phyloP scores from a whole-genome alignment of 2,329 filamentous ascomycete species.

The Fusarium mexicanum region DNA sequence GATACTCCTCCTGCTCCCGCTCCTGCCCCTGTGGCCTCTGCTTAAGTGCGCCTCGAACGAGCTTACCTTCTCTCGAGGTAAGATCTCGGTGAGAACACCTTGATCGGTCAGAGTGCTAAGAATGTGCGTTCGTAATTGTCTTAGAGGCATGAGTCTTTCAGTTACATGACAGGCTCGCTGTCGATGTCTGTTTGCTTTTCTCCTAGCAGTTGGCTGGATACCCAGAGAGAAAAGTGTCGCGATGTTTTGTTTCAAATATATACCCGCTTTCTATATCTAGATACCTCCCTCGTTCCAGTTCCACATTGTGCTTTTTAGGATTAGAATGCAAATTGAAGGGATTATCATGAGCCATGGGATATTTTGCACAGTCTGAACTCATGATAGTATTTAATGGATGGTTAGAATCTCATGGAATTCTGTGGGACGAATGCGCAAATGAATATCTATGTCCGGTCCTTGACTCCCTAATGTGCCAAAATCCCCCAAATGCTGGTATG shows the following conservation, averaged over 20 bases:
- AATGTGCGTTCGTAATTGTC: not conserved
- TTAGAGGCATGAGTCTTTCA: not conserved
- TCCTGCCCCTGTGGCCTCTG: slow-evolving; percentile 37
- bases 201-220: slow-evolving; percentile 47
- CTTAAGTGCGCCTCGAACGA: slow-evolving; percentile 19
- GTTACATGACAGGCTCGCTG: slow-evolving; percentile 6
- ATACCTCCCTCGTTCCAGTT: not conserved
- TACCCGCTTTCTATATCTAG: slow-evolving; percentile 41
- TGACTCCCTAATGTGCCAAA: slow-evolving; percentile 2
- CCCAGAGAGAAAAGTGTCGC: slow-evolving; percentile 42
- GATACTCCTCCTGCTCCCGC: slow-evolving; percentile 35
- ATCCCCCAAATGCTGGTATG: not conserved
- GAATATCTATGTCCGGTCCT: slow-evolving; percentile 11
- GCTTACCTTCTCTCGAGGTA: not conserved
- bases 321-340: not conserved
- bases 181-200: slow-evolving; percentile 30
- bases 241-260: slow-evolving; percentile 45
- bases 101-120: slow-evolving; percentile 3
- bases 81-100: not conserved
- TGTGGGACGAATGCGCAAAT: slow-evolving; percentile 27
- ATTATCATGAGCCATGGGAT: not conserved
- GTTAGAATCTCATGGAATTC: not conserved
- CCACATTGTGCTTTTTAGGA: not conserved
- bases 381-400: not conserved
- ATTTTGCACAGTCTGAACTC: not conserved